Percentiles rank a stretch among this genome's conserved stretches.
Conservation (phyloP, 23 red algal genomes). For the Chondrus crispus region DNA sequence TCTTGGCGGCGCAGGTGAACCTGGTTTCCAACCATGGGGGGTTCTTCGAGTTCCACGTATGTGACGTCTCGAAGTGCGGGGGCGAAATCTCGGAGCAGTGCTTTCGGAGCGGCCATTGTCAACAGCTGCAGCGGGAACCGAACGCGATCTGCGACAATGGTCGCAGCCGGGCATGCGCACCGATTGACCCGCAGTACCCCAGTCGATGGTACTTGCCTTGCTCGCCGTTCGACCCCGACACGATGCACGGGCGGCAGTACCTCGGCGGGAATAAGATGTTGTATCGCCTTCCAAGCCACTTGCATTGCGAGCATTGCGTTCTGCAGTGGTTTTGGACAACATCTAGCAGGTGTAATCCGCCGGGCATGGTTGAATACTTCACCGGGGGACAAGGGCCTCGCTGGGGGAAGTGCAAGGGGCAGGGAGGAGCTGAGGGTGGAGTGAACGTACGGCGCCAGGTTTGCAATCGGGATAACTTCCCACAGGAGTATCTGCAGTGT, state of each 20-base stretch:
- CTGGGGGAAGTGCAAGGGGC: constrained; percentile 48
- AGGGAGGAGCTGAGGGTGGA: constrained; percentile 28
- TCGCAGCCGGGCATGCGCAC: constrained; percentile 9
- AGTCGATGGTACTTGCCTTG: constrained; percentile 41
- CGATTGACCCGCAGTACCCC: constrained; percentile 30
- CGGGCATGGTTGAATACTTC: constrained; percentile 55
- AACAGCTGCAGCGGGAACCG: constrained; percentile 23
- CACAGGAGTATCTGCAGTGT: constrained; percentile 53
- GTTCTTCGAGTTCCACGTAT: constrained; percentile 52
- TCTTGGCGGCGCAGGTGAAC: constrained; percentile 7
- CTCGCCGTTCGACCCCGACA: not conserved
- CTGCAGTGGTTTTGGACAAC: constrained; percentile 70
- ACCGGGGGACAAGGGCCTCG: not conserved
- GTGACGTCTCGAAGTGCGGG: constrained; percentile 53
- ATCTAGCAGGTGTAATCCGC: constrained; percentile 57
- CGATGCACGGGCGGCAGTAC: not conserved
- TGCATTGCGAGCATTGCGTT: constrained; percentile 64
- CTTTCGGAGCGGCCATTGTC: constrained; percentile 38
- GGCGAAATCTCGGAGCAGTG: constrained; percentile 35
- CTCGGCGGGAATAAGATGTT: not conserved
- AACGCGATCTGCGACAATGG: constrained; percentile 28
- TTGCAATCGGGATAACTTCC: not conserved
- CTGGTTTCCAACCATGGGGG: constrained; percentile 41
- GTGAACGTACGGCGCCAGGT: not conserved
- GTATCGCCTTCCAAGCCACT: constrained; percentile 21